Evolutionary conservation across 441 rosid genomes (phyloP).

Genomic region (Biscutella laevigata): DNA sequence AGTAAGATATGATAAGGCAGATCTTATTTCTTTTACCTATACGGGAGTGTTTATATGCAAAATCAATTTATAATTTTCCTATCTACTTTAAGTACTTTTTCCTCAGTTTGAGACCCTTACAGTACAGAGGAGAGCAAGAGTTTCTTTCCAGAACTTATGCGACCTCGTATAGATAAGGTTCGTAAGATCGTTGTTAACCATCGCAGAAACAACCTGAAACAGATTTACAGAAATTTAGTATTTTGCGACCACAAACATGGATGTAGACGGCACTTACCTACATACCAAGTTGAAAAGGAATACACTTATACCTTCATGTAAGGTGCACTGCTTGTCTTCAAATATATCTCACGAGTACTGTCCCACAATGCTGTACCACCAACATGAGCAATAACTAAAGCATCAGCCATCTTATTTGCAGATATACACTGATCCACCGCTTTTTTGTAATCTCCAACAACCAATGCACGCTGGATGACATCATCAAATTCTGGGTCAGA

Average conservation of each 20-base stretch:
- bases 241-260: constrained; percentile 10
- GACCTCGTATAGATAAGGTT: constrained; percentile 73
- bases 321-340: constrained; percentile 65
- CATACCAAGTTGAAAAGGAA: neutral
- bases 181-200: constrained; percentile 88
- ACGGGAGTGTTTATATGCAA: neutral
- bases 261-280: neutral
- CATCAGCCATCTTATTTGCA: constrained; percentile 88
- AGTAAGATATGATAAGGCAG: constrained; percentile 7
- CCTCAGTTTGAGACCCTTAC: constrained; percentile 44
- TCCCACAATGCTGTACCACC: constrained; percentile 93
- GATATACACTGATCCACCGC: constrained; percentile 88
- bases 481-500: constrained; percentile 75
- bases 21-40: neutral
- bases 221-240: constrained; percentile 19
- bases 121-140: constrained; percentile 87
- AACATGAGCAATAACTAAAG: constrained; percentile 94
- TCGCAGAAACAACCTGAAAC: constrained; percentile 80
- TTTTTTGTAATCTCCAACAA: constrained; percentile 89
- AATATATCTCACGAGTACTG: constrained; percentile 76
- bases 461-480: constrained; percentile 80
- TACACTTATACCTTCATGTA: constrained; percentile 63
- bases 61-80: neutral
- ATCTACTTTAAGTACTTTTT: neutral
- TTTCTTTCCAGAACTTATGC: constrained; percentile 89